Conservation (phyloP, 164 flowering plant species). For the Piper longum region DNA sequence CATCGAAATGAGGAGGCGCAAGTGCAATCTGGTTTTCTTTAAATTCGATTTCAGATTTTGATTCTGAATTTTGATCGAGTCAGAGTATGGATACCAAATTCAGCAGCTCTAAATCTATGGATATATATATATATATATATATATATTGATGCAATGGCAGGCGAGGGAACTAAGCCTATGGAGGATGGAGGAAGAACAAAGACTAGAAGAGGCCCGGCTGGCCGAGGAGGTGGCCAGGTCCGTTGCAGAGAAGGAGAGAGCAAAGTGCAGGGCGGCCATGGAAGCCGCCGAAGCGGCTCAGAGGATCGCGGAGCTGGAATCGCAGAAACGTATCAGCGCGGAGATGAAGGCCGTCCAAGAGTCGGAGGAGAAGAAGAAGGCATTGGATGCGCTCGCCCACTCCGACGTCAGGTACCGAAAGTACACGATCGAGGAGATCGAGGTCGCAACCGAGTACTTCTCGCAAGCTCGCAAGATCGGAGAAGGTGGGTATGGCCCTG, state of each 20-base stretch:
- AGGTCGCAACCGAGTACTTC: slow-evolving; percentile 47
- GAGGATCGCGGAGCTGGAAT: slow-evolving; percentile 58
- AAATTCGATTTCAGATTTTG: too few relatives aligned
- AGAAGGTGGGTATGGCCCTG: slow-evolving; percentile 81
- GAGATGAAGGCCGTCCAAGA: slow-evolving; percentile 55
- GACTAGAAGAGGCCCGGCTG: slow-evolving; percentile 45
- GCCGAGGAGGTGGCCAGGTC: slow-evolving; percentile 64
- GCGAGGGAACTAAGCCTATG: slow-evolving; percentile 70
- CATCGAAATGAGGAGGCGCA: too few relatives aligned
- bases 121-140: too few relatives aligned
- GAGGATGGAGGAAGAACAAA: slow-evolving; percentile 69
- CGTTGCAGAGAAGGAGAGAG: slow-evolving; percentile 51
- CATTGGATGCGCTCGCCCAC: slow-evolving; percentile 16
- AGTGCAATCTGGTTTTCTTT: too few relatives aligned
- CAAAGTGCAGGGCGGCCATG: slow-evolving; percentile 52
- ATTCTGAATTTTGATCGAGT: too few relatives aligned
- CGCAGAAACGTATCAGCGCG: slow-evolving; percentile 48
- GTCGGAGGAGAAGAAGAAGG: slow-evolving; percentile 43
- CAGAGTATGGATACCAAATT: too few relatives aligned
- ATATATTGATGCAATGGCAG: slow-evolving; percentile 12
- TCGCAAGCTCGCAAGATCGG: slow-evolving; percentile 43
- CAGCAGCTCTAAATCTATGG: not conserved
- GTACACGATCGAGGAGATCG: slow-evolving; percentile 62
- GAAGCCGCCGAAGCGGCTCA: slow-evolving; percentile 73
- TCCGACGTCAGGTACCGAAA: slow-evolving; percentile 40